Evolutionary conservation across 805 yeast genomes (phyloP).

Genomic region (Starmera pachycereana): DNA sequence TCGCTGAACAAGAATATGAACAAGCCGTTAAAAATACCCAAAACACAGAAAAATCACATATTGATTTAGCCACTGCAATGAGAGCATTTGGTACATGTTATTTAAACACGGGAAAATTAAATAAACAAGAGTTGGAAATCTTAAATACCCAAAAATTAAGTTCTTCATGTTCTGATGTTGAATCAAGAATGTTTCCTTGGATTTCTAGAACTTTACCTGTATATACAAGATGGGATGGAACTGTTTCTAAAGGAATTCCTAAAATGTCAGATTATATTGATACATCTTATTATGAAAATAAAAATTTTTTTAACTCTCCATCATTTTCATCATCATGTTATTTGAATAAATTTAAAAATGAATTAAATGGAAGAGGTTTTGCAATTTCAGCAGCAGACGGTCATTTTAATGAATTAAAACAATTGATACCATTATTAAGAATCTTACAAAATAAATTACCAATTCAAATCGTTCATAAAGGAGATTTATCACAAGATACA

Average conservation of each 20-base stretch:
- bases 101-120: slow-evolving; percentile 4
- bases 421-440: slow-evolving; percentile 31
- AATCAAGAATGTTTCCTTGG: slow-evolving; percentile 29
- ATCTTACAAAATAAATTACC: slow-evolving; percentile 27
- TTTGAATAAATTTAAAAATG: slow-evolving; percentile 14
- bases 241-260: slow-evolving; percentile 6
- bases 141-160: slow-evolving; percentile 5
- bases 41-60: slow-evolving; percentile 14
- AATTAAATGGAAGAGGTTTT: slow-evolving; percentile 26
- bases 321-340: slow-evolving; percentile 16
- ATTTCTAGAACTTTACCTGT: slow-evolving; percentile 24
- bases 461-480: slow-evolving; percentile 29
- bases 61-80: slow-evolving; percentile 17
- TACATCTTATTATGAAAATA: slow-evolving; percentile 5
- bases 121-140: slow-evolving; percentile 5
- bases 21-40: slow-evolving; percentile 10
- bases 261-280: slow-evolving; percentile 7
- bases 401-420: slow-evolving; percentile 19
- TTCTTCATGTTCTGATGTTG: slow-evolving; percentile 22
- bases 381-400: slow-evolving; percentile 21
- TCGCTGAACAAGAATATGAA: slow-evolving; percentile 9
- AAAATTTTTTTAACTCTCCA: slow-evolving; percentile 6
- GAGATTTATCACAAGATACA: slow-evolving; percentile 21
- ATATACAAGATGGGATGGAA: slow-evolving; percentile 30
- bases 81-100: slow-evolving; percentile 20